phyloP scores from a whole-genome alignment of 2,329 filamentous ascomycete species.

The Rosellinia necatrix region DNA sequence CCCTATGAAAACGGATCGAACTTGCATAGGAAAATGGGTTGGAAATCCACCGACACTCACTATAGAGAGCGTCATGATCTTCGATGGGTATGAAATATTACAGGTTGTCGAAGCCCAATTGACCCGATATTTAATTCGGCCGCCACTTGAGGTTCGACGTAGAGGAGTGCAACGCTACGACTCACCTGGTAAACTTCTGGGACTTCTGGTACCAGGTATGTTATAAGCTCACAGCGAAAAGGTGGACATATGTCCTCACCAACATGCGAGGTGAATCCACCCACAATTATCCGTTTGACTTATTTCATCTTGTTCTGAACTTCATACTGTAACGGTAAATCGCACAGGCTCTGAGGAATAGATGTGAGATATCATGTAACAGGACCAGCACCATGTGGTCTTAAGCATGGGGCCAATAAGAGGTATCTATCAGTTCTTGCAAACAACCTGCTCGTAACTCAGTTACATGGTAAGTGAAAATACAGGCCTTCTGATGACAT shows the following conservation, averaged over 20 bases:
- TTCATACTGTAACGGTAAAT: no score
- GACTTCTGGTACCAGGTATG: background rate
- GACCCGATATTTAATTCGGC: background rate
- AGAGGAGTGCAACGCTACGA: conserved; percentile 1
- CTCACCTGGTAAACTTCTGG: background rate
- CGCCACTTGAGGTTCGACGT: conserved; percentile 1
- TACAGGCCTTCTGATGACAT: no score
- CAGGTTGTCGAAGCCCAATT: conserved; percentile 1
- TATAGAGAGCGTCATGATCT: conserved; percentile 25
- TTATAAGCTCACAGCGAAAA: background rate
- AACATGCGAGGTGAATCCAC: background rate
- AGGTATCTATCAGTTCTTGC: no score
- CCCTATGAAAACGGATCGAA: conserved; percentile 13
- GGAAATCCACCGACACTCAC: conserved; percentile 16
- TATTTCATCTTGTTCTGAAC: no score
- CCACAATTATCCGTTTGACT: background rate
- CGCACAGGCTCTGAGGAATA: no score
- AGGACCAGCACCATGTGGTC: no score
- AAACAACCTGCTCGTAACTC: no score
- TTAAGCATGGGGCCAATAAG: no score
- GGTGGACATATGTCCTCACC: background rate
- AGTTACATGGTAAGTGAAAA: no score
- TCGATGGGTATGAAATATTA: conserved; percentile 3
- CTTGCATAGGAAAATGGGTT: conserved; percentile 15
- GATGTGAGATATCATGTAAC: no score